Evolutionary conservation across 805 yeast species (phyloP), one percentile per base, ranked within the genome.

Genomic region (Ogataea glucozyma): DNA sequence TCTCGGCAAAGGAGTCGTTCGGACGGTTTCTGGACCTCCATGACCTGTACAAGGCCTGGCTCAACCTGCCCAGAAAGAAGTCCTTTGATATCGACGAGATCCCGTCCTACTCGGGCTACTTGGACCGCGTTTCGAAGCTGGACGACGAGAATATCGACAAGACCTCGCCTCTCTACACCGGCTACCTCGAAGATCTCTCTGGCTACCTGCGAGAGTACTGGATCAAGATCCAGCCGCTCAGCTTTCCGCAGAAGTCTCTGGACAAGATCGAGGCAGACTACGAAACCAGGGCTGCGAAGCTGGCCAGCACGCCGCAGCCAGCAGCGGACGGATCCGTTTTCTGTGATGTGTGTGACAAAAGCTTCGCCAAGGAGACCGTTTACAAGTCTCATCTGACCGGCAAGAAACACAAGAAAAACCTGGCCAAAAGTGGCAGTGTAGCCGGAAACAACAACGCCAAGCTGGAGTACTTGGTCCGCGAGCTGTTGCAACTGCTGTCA

Each of bases 371-470:
- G 40, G 66, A 66, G 20, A 65, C 88, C 0, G 93, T 86, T 0
- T 89, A 70, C 57, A 63, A 73, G 4, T 81, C 76, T 3, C 97
- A 91, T 69, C 61, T 88, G 19, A 46, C 54, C 1, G 95, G 96
- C 1, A 86, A 85, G 58, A 83, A 82, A 52, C 97, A 91, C 58
- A 65, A 71, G 43, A 83, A 79, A 51, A 78, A 78, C 27, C 57
- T 52, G 0, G 54, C 16, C 20, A 49, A 46, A 19, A 7, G 48
- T 34, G n/a, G 38, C 34, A 32, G 33, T 16, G 24, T 44, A 8
- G 30, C 43, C 6, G 24, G 29, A n/a, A n/a, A n/a, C n/a, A n/a
- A n/a, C n/a, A n/a, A n/a, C 21, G 24, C 40, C 21, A 38, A 33
- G 29, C 37, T 17, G 40, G 81, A 78, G 48, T 69, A 57, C 48